Evolutionary conservation across 1,139 yeast genomes (phyloP).

Genomic region (Yamadazyma mexicana): DNA sequence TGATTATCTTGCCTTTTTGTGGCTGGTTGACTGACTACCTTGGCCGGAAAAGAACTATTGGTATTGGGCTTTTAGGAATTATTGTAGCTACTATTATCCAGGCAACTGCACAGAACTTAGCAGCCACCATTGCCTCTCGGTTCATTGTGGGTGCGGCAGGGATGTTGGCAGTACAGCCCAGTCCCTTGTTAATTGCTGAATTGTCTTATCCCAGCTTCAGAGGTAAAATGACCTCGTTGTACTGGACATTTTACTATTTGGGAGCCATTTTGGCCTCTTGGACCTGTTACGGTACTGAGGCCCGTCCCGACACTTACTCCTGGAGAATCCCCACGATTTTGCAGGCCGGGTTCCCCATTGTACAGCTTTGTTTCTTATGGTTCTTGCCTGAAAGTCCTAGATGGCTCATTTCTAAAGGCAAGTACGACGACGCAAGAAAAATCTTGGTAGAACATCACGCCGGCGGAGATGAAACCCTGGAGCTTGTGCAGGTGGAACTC

Average conservation of each 20-base stretch:
- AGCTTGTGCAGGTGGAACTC: slow-evolving; percentile 9
- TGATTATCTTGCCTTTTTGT: slow-evolving; percentile 18
- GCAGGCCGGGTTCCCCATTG: slow-evolving; percentile 49
- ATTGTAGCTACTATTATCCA: slow-evolving; percentile 9
- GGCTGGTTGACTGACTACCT: slow-evolving; percentile 12
- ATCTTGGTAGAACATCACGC: slow-evolving; percentile 24
- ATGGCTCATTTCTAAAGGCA: slow-evolving; percentile 37
- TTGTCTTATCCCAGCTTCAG: slow-evolving; percentile 58
- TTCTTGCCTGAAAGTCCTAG: slow-evolving; percentile 71
- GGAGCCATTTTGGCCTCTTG: slow-evolving; percentile 60
- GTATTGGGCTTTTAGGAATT: slow-evolving; percentile 9
- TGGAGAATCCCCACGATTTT: slow-evolving; percentile 47
- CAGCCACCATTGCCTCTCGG: slow-evolving; percentile 55
- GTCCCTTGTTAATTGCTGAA: slow-evolving; percentile 59
- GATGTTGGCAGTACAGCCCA: slow-evolving; percentile 63
- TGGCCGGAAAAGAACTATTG: slow-evolving; percentile 9
- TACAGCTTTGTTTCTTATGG: slow-evolving; percentile 18
- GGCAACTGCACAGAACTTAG: slow-evolving; percentile 14
- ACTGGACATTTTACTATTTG: slow-evolving; percentile 57
- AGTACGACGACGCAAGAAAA: slow-evolving; percentile 52
- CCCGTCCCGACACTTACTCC: slow-evolving; percentile 44
- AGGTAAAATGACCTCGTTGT: slow-evolving; percentile 57
- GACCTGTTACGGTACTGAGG: slow-evolving; percentile 56
- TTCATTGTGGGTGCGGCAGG: slow-evolving; percentile 58
- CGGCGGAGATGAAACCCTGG: slow-evolving; percentile 8